Evolutionary conservation across 352 stramenopile species (phyloP).

Genomic region (Phytophthora boehmeriae): DNA sequence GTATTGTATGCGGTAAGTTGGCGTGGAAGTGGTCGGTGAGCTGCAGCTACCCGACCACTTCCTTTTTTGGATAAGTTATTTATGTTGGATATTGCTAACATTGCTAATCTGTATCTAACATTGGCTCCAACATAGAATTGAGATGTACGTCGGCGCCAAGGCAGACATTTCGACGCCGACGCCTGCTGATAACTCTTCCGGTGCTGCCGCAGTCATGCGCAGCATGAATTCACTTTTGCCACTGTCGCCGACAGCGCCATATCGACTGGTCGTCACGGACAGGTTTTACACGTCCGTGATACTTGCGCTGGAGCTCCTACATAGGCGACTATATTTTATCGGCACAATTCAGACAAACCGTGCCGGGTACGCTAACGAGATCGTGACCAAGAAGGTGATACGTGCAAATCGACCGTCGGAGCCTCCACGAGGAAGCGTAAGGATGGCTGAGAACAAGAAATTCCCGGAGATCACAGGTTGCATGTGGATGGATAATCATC

Average conservation of each 20-base stretch:
- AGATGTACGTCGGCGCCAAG: neutral
- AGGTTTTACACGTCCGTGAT: slow-evolving; percentile 18
- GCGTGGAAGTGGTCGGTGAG: too few species aligned
- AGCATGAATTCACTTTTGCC: slow-evolving; percentile 1
- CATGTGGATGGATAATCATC: neutral
- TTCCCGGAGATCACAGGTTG: neutral
- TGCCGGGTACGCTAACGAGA: neutral
- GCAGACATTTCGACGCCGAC: too few species aligned
- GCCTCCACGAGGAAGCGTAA: neutral
- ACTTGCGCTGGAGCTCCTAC: slow-evolving; percentile 12
- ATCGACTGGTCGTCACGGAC: slow-evolving; percentile 10
- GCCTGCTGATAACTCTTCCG: neutral
- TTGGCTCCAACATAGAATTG: neutral
- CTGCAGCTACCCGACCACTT: neutral
- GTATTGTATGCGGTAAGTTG: too few species aligned
- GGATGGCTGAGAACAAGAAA: neutral
- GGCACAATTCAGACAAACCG: slow-evolving; percentile 5
- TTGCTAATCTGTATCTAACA: neutral
- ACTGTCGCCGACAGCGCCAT: slow-evolving; percentile 9
- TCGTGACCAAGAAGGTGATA: neutral
- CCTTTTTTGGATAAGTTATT: neutral
- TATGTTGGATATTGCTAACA: neutral
- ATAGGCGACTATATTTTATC: slow-evolving; percentile 5
- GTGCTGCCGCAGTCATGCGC: neutral
- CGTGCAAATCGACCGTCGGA: neutral